These are phyloP conservation scores for Calonectria henricotiae DNA, from an alignment of 2,329 filamentous ascomycete species.

Conservation along the genomic window DNA sequence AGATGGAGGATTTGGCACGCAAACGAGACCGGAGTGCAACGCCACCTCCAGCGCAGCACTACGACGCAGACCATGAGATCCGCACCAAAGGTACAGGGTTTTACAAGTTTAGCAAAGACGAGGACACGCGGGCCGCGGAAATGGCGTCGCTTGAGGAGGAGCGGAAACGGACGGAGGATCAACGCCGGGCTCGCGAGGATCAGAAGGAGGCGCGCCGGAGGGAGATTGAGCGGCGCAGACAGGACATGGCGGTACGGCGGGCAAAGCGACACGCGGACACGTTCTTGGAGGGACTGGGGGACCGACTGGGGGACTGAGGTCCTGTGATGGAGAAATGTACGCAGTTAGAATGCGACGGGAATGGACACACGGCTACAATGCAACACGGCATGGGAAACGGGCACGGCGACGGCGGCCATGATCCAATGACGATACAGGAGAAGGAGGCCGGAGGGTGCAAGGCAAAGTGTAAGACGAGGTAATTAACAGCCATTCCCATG, in stretches of 20 bases:
- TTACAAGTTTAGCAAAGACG: constrained; percentile 88
- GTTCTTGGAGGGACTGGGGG: constrained; percentile 76
- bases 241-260: constrained; percentile 74
- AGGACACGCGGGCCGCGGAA: constrained; percentile 76
- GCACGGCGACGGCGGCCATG: constrained; percentile 25
- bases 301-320: constrained; percentile 33
- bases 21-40: constrained; percentile 86
- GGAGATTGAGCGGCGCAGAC: constrained; percentile 77
- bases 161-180: constrained; percentile 78
- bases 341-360: constrained; percentile 18
- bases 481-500: constrained; percentile 32
- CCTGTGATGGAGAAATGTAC: constrained; percentile 28
- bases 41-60: constrained; percentile 86
- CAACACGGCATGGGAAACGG: constrained; percentile 25
- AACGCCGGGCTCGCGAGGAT: constrained; percentile 70
- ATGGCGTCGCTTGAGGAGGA: constrained; percentile 83
- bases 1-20: constrained; percentile 85
- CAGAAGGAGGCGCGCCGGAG: constrained; percentile 72
- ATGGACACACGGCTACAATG: constrained; percentile 27
- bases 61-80: constrained; percentile 88
- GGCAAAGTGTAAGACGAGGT: constrained; percentile 39
- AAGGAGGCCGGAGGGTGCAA: constrained; percentile 25
- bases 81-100: constrained; percentile 92
- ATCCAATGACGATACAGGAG: constrained; percentile 26
- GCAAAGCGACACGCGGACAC: constrained; percentile 80